Evolutionary conservation across 352 stramenopile genomes (phyloP).

Genomic region (Thalassiosira exigua): DNA sequence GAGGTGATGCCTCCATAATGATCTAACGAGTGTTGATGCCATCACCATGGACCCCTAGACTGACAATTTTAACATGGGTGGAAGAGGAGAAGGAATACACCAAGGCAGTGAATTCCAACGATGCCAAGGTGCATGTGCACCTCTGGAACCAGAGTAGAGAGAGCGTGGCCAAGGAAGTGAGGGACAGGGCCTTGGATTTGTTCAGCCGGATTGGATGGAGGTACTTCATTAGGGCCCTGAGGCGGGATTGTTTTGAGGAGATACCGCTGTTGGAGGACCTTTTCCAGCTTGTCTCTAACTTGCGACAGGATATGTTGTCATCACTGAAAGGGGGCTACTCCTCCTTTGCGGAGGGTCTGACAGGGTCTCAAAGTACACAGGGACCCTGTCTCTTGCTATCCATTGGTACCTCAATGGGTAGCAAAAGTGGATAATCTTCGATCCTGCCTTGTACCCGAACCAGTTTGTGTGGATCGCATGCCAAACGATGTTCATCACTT

Average conservation of each 20-base stretch:
- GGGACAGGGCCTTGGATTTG: no score
- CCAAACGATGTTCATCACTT: constrained; percentile 14
- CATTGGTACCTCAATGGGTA: constrained; percentile 20
- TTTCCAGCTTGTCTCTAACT: constrained; percentile 44
- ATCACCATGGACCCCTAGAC: no score
- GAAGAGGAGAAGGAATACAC: no score
- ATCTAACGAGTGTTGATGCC: no score
- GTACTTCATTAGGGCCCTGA: no score
- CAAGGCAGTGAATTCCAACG: no score
- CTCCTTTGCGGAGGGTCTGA: constrained; percentile 3
- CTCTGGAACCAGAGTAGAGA: no score
- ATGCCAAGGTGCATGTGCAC: no score
- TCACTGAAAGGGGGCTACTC: constrained; percentile 7
- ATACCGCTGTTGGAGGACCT: constrained; percentile 41
- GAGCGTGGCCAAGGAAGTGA: no score
- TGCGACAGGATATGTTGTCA: not conserved
- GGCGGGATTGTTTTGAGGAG: not conserved
- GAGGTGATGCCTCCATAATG: no score
- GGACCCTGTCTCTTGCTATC: constrained; percentile 43
- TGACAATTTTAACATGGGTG: no score
- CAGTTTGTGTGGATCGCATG: constrained; percentile 16
- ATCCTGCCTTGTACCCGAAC: constrained; percentile 41
- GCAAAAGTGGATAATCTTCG: constrained; percentile 10
- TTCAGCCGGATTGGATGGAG: no score
- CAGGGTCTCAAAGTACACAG: constrained; percentile 27